These are phyloP conservation scores for Solanum appendiculatum DNA, from an alignment of 257 asterid species.

Conservation along the genomic window DNA sequence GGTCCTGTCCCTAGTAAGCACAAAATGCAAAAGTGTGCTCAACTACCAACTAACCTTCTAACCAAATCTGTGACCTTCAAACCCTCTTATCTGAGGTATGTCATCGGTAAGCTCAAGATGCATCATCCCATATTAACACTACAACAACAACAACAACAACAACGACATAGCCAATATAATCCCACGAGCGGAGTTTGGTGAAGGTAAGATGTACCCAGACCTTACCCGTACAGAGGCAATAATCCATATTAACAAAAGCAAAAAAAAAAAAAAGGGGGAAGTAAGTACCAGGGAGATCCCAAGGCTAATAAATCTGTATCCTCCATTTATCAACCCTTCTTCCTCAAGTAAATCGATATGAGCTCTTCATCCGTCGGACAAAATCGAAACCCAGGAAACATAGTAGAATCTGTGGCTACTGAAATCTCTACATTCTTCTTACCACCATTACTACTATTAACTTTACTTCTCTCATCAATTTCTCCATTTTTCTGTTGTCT, in stretches of 20 bases:
- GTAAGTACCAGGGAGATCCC: constrained; percentile 75
- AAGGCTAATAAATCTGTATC: constrained; percentile 42
- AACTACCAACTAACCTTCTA: neutral
- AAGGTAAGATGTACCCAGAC: neutral
- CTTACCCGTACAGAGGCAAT: no score
- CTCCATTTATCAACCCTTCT: constrained; percentile 43
- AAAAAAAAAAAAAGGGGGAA: neutral
- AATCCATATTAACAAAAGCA: neutral
- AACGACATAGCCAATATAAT: no score
- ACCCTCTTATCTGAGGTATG: neutral
- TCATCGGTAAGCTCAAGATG: neutral
- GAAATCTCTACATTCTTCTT: constrained; percentile 37
- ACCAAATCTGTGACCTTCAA: neutral
- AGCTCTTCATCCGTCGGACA: constrained; percentile 74
- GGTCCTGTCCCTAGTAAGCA: neutral
- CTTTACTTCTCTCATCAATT: neutral
- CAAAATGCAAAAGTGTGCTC: neutral
- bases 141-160: neutral
- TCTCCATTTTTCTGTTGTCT: neutral
- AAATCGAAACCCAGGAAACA: constrained; percentile 75
- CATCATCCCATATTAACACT: neutral
- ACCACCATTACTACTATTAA: neutral
- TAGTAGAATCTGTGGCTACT: constrained; percentile 42
- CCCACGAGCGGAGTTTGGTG: no score
- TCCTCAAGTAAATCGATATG: constrained; percentile 51